A percentile compares a stretch with the other conserved stretches of the same genome.
Evolutionary conservation across 495 filamentous ascomycete species (phyloP).

Genomic region (Chaetomium fimeti): DNA sequence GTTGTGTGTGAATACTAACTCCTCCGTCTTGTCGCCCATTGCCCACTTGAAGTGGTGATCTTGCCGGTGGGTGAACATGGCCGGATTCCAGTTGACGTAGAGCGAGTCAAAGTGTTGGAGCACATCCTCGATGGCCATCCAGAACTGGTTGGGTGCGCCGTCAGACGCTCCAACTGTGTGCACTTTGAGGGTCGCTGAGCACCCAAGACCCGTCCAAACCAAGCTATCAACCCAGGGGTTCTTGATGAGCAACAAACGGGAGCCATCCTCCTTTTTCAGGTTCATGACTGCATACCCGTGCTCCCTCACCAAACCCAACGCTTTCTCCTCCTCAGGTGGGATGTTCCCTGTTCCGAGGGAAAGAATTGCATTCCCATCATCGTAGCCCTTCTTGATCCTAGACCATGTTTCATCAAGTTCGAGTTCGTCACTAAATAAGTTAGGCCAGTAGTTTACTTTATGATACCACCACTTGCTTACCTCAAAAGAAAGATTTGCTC

Average conservation of each 20-base stretch:
- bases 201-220: slow-evolving; percentile 54
- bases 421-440: slow-evolving; percentile 57
- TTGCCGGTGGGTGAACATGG: slow-evolving; percentile 73
- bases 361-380: slow-evolving; percentile 76
- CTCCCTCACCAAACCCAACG: slow-evolving; percentile 77
- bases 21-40: slow-evolving; percentile 56
- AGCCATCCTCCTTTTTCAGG: slow-evolving; percentile 59
- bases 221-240: slow-evolving; percentile 91
- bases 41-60: slow-evolving; percentile 92
- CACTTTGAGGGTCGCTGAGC: slow-evolving; percentile 31
- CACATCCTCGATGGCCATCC: slow-evolving; percentile 83
- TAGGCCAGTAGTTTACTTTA: slow-evolving; percentile 22
- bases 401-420: slow-evolving; percentile 74
- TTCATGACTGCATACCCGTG: slow-evolving; percentile 94
- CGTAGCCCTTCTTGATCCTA: slow-evolving; percentile 70
- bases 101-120: slow-evolving; percentile 90
- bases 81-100: slow-evolving; percentile 96
- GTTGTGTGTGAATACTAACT: slow-evolving; percentile 68
- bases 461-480: slow-evolving; percentile 29
- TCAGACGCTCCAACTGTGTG: slow-evolving; percentile 28
- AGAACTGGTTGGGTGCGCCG: slow-evolving; percentile 69
- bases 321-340: slow-evolving; percentile 66
- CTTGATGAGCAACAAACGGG: slow-evolving; percentile 75
- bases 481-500: slow-evolving; percentile 89
- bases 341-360: slow-evolving; percentile 88